Base-by-base conservation (phyloP, 116 monocot species). In the Dioscorea cayenensis region DNA sequence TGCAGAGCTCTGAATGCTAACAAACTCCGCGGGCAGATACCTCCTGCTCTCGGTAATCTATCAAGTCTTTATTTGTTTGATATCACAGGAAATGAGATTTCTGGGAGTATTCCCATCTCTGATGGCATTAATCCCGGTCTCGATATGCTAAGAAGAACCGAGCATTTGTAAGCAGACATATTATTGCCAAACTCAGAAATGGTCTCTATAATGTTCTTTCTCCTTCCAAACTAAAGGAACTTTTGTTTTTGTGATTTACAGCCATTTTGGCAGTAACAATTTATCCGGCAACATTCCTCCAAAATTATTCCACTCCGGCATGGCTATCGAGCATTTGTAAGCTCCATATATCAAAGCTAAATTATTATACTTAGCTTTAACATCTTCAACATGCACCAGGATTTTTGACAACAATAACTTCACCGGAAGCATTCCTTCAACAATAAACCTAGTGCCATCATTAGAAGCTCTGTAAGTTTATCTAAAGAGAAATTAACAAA, bases 201-300 rank as follows among this genome's bases (percentile, higher is more conserved):
- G 17, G 17, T 60, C 18, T n/a, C 20, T 22, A 14, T 14, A 18
- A 8, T 18, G 32, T 32, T 32, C 32, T 32, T 32, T n/a, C 60
- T n/a, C 17, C n/a, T n/a, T 18, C 17, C 60, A 60, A 60, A n/a
- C 7, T 22, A 60, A 60, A 65, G 14, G 20, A 1, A 10, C 71
- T 18, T 28, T 3, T 29, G 27, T 55, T 75, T 22, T 7, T 59
- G 23, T 5, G 60, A 60, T 21, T 7, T 16, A 60, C 84, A 96
- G 96, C 71, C 97, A 97, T 75, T 88, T 97, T 67, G 92, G 84
- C 86, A 90, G 90, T 73, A 97, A 97, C 68, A 70, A 83, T 55
- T 68, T 97, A 51, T 79, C 88, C 52, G 93, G 97, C 55, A 35
- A 62, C n/a, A 92, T 97, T 51, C 90, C 93, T 36, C 79, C 72